These are phyloP conservation scores for Suhomyces guaymorum DNA, from an alignment of 1,139 yeast genomes.

Conservation along the genomic window DNA sequence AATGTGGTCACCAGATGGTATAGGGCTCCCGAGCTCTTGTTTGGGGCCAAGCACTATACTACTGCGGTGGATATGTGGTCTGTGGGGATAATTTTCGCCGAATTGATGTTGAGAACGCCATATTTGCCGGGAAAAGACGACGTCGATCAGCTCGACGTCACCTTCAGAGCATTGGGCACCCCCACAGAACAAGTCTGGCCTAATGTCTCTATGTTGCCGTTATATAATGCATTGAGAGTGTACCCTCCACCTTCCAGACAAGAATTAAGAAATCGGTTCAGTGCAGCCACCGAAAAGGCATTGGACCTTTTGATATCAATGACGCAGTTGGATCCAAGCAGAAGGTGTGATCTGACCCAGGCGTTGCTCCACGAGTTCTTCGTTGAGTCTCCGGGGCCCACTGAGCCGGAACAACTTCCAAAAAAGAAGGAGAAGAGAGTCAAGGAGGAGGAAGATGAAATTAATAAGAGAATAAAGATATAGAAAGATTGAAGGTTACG, in stretches of 20 bases:
- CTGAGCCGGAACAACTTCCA: slow-evolving; percentile 70
- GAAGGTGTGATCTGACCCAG: slow-evolving; percentile 64
- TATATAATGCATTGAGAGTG: slow-evolving; percentile 66
- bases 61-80: slow-evolving; percentile 93
- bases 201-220: slow-evolving; percentile 75
- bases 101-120: slow-evolving; percentile 90
- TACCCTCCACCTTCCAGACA: slow-evolving; percentile 85
- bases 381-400: slow-evolving; percentile 72
- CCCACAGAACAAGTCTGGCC: slow-evolving; percentile 96
- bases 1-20: slow-evolving; percentile 98
- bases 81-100: slow-evolving; percentile 94
- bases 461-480: slow-evolving; percentile 11
- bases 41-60: slow-evolving; percentile 88
- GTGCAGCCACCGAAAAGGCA: slow-evolving; percentile 90
- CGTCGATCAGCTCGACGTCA: slow-evolving; percentile 82
- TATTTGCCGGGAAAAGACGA: slow-evolving; percentile 93
- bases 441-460: slow-evolving; percentile 20
- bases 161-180: slow-evolving; percentile 92
- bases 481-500: slow-evolving; percentile 1
- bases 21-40: slow-evolving; percentile 87
- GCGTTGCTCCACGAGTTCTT: slow-evolving; percentile 74
- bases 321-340: slow-evolving; percentile 77
- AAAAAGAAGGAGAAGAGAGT: slow-evolving; percentile 35
- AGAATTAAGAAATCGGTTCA: slow-evolving; percentile 79
- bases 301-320: slow-evolving; percentile 71